Evolutionary conservation across 2,329 filamentous ascomycete species (phyloP).

Genomic region (Eurotiales sp.): DNA sequence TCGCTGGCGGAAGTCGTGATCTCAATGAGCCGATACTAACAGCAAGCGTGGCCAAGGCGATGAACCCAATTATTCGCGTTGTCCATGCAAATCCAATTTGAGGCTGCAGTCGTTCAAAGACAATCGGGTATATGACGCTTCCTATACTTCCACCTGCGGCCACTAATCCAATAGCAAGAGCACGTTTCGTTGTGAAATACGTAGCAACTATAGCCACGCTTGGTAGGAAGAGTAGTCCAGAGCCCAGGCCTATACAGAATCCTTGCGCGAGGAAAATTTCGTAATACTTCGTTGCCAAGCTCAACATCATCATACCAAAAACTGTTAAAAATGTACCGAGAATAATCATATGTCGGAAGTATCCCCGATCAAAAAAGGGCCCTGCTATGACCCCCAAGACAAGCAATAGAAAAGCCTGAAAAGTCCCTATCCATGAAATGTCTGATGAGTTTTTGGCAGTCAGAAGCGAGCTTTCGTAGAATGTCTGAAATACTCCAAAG

Average conservation of each 20-base stretch:
- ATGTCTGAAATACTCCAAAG: conserved; percentile 49
- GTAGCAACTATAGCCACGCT: conserved; percentile 62
- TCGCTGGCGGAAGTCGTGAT: conserved; percentile 38
- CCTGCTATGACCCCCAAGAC: conserved; percentile 46
- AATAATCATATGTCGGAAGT: conserved; percentile 38
- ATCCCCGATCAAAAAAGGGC: conserved; percentile 47
- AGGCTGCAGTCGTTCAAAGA: conserved; percentile 41
- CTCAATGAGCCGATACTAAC: conserved; percentile 39
- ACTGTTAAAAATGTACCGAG: conserved; percentile 40
- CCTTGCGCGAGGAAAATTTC: conserved; percentile 48
- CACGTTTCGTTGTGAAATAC: conserved; percentile 58
- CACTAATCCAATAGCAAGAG: conserved; percentile 58
- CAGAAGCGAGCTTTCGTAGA: conserved; percentile 41
- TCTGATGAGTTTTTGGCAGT: conserved; percentile 33
- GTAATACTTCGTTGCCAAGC: conserved; percentile 14
- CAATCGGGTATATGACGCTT: conserved; percentile 54
- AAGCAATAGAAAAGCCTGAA: conserved; percentile 48
- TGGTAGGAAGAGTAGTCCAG: conserved; percentile 57
- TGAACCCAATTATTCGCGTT: conserved; percentile 61
- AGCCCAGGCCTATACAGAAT: conserved; percentile 51
- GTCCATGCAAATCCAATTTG: conserved; percentile 57
- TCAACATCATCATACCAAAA: conserved; percentile 15
- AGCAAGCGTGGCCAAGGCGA: conserved; percentile 47
- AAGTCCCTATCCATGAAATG: conserved; percentile 48
- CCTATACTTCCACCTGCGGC: conserved; percentile 57